Evolutionary conservation across 106 monocot genomes (phyloP).

Genomic region (Dioscorea zingiberensis): DNA sequence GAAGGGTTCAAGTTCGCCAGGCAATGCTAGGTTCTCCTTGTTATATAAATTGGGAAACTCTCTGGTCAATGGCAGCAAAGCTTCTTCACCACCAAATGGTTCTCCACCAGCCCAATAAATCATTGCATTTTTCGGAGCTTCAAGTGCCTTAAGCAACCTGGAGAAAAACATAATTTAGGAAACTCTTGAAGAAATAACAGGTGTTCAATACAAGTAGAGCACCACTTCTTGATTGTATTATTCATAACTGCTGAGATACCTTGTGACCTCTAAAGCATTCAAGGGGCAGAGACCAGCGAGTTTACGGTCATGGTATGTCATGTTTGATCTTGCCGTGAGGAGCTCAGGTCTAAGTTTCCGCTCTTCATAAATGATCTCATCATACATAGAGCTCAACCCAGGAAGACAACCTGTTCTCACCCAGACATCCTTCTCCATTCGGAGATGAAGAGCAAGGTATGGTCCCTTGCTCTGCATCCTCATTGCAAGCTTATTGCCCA

Average conservation of each 20-base stretch:
- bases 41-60: constrained; percentile 75
- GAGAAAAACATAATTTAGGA: not conserved
- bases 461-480: constrained; percentile 87
- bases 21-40: constrained; percentile 64
- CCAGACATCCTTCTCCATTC: constrained; percentile 97
- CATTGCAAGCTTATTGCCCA: constrained; percentile 53
- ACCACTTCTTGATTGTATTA: too few relatives aligned
- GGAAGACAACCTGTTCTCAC: constrained; percentile 84
- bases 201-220: too few relatives aligned
- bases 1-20: constrained; percentile 60
- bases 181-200: too few relatives aligned
- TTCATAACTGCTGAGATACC: constrained; percentile 19
- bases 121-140: constrained; percentile 51
- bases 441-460: constrained; percentile 73
- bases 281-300: constrained; percentile 84
- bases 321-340: constrained; percentile 79
- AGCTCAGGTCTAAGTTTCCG: constrained; percentile 65
- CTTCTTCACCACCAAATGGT: constrained; percentile 62
- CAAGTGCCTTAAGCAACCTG: constrained; percentile 79
- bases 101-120: constrained; percentile 95
- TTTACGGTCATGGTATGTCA: constrained; percentile 78
- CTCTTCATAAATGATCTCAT: constrained; percentile 54
- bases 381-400: constrained; percentile 43
- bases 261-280: constrained; percentile 66
- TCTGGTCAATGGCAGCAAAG: constrained; percentile 40